Evolutionary conservation across 768 basidiomycete species (phyloP).

Genomic region (Rhodosporidiobolus sp.): DNA sequence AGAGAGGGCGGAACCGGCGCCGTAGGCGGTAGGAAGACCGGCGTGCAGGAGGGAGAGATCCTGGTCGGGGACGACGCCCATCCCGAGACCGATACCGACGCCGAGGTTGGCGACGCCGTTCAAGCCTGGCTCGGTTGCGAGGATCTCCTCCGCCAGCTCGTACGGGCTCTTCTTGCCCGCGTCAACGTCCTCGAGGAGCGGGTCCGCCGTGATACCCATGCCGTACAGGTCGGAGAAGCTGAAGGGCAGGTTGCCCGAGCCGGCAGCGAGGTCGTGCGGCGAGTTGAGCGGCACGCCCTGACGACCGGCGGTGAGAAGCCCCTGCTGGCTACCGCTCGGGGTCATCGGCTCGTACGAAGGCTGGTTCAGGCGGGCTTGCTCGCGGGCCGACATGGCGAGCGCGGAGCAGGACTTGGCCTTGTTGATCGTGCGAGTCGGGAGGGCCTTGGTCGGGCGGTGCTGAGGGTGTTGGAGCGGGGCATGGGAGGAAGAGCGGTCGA

Average conservation of each 20-base stretch:
- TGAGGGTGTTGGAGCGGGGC: background rate
- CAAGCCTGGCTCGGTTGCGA: background rate
- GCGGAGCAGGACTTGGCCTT: constrained; percentile 38
- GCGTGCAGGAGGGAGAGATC: constrained; percentile 9
- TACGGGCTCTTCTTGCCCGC: constrained; percentile 20
- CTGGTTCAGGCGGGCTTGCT: constrained; percentile 1
- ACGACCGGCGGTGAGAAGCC: constrained; percentile 11
- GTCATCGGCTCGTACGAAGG: constrained; percentile 33
- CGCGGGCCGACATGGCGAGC: constrained; percentile 10
- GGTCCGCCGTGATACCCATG: constrained; percentile 32
- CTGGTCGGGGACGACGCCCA: background rate
- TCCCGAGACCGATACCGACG: constrained; percentile 25
- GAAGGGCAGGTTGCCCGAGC: constrained; percentile 27
- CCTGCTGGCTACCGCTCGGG: constrained; percentile 13
- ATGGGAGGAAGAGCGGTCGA: constrained; percentile 3
- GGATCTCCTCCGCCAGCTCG: constrained; percentile 18
- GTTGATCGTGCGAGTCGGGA: constrained; percentile 34
- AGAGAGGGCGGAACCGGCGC: constrained; percentile 18
- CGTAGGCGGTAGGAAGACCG: background rate
- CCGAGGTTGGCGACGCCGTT: constrained; percentile 8
- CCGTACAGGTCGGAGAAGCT: constrained; percentile 41
- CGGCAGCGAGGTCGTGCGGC: constrained; percentile 7
- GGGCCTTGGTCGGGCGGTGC: constrained; percentile 22
- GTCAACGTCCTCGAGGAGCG: constrained; percentile 16
- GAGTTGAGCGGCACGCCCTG: constrained; percentile 33